These are phyloP conservation scores for Coleophoma crateriformis DNA, from an alignment of 2,329 filamentous ascomycete genomes.

Conservation along the genomic window DNA sequence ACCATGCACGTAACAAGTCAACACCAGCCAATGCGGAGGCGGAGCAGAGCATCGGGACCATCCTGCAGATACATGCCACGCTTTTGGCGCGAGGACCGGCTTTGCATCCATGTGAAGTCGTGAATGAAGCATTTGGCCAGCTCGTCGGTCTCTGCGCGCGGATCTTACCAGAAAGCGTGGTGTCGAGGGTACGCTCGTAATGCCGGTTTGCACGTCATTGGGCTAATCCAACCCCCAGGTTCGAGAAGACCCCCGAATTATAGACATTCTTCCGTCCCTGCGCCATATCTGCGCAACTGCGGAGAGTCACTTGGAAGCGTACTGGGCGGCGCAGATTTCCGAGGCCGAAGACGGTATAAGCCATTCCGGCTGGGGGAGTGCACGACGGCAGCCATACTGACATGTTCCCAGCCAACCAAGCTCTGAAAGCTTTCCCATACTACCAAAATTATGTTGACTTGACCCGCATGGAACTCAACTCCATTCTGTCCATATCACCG, in stretches of 20 bases:
- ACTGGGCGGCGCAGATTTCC: conserved; percentile 35
- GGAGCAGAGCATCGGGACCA: neutral
- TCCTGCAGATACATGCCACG: neutral
- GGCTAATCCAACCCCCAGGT: conserved; percentile 21
- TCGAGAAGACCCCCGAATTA: conserved; percentile 25
- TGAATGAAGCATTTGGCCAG: conserved; percentile 29
- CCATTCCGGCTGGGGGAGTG: neutral
- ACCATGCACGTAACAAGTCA: no score
- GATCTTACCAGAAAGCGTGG: conserved; percentile 18
- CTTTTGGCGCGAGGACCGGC: conserved; percentile 3
- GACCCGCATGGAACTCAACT: conserved; percentile 37
- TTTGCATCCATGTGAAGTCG: conserved; percentile 25
- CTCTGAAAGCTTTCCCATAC: conserved; percentile 39
- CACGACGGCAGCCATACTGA: conserved; percentile 2
- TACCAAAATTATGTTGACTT: conserved; percentile 43
- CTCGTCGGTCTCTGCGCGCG: conserved; percentile 31
- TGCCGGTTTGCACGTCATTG: neutral
- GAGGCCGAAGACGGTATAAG: conserved; percentile 7
- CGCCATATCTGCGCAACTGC: conserved; percentile 35
- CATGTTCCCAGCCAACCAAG: conserved; percentile 12
- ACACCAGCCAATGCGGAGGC: neutral
- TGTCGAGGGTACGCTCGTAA: conserved; percentile 11
- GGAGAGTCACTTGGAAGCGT: conserved; percentile 37
- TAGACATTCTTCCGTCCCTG: conserved; percentile 29
- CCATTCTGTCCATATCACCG: conserved; percentile 30